These are phyloP conservation scores for Xylariaceae sp. DNA, from an alignment of 2,329 filamentous ascomycete genomes.

Conservation along the genomic window DNA sequence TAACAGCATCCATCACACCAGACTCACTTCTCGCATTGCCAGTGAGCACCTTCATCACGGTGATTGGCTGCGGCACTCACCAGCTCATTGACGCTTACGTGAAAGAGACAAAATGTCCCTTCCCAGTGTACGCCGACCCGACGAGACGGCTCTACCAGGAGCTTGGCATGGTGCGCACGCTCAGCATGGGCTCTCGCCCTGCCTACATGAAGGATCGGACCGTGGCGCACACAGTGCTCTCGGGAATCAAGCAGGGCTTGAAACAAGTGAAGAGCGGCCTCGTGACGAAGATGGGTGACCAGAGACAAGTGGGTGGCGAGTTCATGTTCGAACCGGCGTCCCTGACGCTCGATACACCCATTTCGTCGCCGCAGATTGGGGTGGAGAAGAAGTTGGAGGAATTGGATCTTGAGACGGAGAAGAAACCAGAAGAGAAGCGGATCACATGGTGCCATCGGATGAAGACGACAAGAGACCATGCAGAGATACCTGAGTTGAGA, in stretches of 20 bases:
- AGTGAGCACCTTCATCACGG: slow-evolving; percentile 60
- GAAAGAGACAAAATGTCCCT: slow-evolving; percentile 61
- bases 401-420: slow-evolving; percentile 10
- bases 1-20: slow-evolving; percentile 58
- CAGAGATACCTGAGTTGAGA: slow-evolving; percentile 66
- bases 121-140: slow-evolving; percentile 76
- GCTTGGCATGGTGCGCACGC: slow-evolving; percentile 67
- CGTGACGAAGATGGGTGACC: slow-evolving; percentile 62
- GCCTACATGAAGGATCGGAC: slow-evolving; percentile 59
- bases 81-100: slow-evolving; percentile 66
- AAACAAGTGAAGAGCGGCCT: slow-evolving; percentile 56
- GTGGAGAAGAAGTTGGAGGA: slow-evolving; percentile 14
- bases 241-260: slow-evolving; percentile 58
- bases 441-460: slow-evolving; percentile 82
- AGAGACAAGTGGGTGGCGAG: slow-evolving; percentile 71
- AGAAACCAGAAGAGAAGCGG: slow-evolving; percentile 48
- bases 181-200: slow-evolving; percentile 58
- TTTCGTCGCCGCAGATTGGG: slow-evolving; percentile 39
- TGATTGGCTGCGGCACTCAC: slow-evolving; percentile 71
- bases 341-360: slow-evolving; percentile 41
- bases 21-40: slow-evolving; percentile 49
- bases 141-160: slow-evolving; percentile 62
- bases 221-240: slow-evolving; percentile 47
- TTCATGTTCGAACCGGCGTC: slow-evolving; percentile 65
- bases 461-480: slow-evolving; percentile 74